A percentile compares a stretch with the other conserved stretches of the same genome.
Conservation (phyloP, 805 yeast species). For the Wickerhamiella musiphila region DNA sequence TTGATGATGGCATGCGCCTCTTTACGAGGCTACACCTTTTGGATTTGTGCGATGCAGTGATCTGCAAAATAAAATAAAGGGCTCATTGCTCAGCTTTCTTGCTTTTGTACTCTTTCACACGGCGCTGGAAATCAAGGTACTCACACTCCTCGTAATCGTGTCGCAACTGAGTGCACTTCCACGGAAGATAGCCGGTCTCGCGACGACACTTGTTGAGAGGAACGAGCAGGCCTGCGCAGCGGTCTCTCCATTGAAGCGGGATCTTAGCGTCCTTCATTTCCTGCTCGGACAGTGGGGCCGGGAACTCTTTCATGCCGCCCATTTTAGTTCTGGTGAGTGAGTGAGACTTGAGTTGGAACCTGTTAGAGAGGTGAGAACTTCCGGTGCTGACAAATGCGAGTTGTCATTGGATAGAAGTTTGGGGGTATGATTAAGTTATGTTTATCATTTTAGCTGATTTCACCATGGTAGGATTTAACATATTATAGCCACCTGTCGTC, state of each 20-base stretch:
- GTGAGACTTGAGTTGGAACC: too few species aligned
- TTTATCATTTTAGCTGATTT: too few species aligned
- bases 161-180: constrained; percentile 61
- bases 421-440: too few species aligned
- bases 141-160: constrained; percentile 78
- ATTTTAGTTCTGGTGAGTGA: too few species aligned
- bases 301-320: constrained; percentile 18
- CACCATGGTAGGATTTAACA: too few species aligned
- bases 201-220: constrained; percentile 46
- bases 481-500: too few species aligned
- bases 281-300: constrained; percentile 39
- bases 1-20: neutral
- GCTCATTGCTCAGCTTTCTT: neutral
- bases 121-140: constrained; percentile 61
- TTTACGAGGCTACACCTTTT: neutral
- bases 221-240: constrained; percentile 53
- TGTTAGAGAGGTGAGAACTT: too few species aligned
- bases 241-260: constrained; percentile 66
- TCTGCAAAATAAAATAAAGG: too few species aligned
- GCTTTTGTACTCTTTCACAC: constrained; percentile 53
- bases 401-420: too few species aligned
- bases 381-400: too few species aligned
- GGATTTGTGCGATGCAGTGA: neutral
- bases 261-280: constrained; percentile 67
- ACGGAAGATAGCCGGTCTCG: constrained; percentile 40